These are phyloP conservation scores for Cladosporium sp. DNA, from an alignment of 2,329 filamentous ascomycete species.

Conservation along the genomic window DNA sequence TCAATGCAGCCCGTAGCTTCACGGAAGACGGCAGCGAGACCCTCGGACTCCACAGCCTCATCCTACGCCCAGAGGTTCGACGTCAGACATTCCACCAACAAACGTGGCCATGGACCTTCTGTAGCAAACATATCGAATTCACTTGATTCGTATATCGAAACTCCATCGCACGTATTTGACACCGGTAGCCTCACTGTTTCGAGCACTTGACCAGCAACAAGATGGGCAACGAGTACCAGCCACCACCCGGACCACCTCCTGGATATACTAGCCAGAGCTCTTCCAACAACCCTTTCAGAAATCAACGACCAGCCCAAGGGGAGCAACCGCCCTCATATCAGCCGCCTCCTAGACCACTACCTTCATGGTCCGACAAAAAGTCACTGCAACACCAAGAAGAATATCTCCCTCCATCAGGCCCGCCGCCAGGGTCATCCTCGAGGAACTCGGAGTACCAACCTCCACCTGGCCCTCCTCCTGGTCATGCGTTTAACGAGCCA, in stretches of 20 bases:
- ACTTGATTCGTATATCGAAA: no score
- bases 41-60: no score
- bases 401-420: conserved; percentile 7
- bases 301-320: conserved; percentile 11
- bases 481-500: conserved; percentile 22
- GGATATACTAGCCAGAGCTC: conserved; percentile 17
- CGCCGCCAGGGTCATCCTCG: conserved; percentile 29
- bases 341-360: conserved; percentile 29
- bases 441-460: conserved; percentile 33
- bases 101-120: background rate
- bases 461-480: conserved; percentile 17
- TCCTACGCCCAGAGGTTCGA: background rate
- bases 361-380: conserved; percentile 19
- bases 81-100: background rate
- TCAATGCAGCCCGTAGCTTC: no score
- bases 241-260: conserved; percentile 31
- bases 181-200: background rate
- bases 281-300: conserved; percentile 17
- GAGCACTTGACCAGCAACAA: background rate
- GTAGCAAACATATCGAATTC: background rate
- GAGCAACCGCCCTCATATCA: conserved; percentile 21
- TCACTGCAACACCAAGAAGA: conserved; percentile 13
- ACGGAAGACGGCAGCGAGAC: no score
- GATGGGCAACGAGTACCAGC: conserved; percentile 25
- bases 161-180: background rate